phyloP scores from a whole-genome alignment of 345 rosid genomes.

The Mangifera indica region DNA sequence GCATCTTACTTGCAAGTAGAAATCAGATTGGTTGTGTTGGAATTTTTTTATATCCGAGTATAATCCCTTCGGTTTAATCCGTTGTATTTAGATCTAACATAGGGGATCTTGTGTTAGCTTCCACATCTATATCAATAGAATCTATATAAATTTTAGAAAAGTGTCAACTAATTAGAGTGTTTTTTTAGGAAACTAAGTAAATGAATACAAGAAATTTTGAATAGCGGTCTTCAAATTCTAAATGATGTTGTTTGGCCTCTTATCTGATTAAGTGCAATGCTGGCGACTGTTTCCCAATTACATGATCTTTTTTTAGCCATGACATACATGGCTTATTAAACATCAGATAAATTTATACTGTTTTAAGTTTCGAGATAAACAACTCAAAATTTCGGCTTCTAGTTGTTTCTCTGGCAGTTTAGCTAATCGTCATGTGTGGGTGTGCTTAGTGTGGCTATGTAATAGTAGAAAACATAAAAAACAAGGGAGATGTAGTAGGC shows the following conservation, averaged over 20 bases:
- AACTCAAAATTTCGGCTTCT: neutral
- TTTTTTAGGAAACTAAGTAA: too few species aligned
- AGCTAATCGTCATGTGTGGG: neutral
- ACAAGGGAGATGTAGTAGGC: neutral
- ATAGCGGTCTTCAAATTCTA: too few species aligned
- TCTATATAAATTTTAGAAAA: neutral
- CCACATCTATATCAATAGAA: neutral
- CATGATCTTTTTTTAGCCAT: too few species aligned
- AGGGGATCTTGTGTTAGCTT: neutral
- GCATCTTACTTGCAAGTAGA: neutral
- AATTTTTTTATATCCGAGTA: neutral
- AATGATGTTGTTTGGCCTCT: too few species aligned
- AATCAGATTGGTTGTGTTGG: neutral
- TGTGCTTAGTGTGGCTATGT: neutral
- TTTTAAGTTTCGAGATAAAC: neutral
- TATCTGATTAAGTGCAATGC: too few species aligned
- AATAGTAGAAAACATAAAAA: neutral
- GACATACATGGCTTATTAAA: too few species aligned
- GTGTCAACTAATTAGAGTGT: neutral
- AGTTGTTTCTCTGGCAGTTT: neutral
- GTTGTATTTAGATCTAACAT: neutral
- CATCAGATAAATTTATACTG: too few species aligned
- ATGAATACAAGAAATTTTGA: too few species aligned
- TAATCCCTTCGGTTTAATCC: neutral
- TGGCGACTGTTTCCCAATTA: too few species aligned